Evolutionary conservation across 129 eudicot species (phyloP).

Genomic region (Pulicaria dysenterica): DNA sequence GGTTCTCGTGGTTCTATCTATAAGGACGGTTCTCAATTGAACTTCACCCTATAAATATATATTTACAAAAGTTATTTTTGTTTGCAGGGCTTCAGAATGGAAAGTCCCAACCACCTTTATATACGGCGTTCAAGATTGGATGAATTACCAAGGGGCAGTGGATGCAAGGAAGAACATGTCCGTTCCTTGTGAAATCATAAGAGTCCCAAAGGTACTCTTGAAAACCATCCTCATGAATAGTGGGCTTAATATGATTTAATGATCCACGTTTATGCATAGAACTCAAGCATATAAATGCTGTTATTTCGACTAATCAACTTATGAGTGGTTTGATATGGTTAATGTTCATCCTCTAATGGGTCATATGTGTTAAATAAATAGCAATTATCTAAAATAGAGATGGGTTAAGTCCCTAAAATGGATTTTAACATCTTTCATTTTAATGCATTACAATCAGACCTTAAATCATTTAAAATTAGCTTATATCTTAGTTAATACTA

Average conservation of each 20-base stretch:
- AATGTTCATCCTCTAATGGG: no score
- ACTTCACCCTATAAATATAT: neutral
- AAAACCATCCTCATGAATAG: neutral
- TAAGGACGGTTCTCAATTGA: neutral
- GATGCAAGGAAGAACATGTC: constrained; percentile 82
- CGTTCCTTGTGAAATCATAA: constrained; percentile 82
- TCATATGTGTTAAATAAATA: no score
- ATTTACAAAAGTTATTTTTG: neutral
- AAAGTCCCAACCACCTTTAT: constrained; percentile 94
- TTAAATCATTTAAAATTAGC: no score
- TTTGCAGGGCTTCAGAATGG: constrained; percentile 84
- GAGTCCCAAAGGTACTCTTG: constrained; percentile 78
- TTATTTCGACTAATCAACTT: no score
- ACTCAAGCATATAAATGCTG: neutral
- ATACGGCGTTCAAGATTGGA: constrained; percentile 89
- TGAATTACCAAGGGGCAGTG: constrained; percentile 83
- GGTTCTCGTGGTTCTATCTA: no score
- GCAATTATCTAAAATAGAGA: no score
- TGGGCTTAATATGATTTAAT: neutral
- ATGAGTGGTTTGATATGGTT: no score
- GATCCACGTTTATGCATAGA: neutral
- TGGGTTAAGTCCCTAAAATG: no score
- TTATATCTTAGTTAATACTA: no score
- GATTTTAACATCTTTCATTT: no score
- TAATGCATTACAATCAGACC: no score